These are phyloP conservation scores for Fusarium sp. DNA, from an alignment of 2,329 filamentous ascomycete genomes.

Conservation along the genomic window DNA sequence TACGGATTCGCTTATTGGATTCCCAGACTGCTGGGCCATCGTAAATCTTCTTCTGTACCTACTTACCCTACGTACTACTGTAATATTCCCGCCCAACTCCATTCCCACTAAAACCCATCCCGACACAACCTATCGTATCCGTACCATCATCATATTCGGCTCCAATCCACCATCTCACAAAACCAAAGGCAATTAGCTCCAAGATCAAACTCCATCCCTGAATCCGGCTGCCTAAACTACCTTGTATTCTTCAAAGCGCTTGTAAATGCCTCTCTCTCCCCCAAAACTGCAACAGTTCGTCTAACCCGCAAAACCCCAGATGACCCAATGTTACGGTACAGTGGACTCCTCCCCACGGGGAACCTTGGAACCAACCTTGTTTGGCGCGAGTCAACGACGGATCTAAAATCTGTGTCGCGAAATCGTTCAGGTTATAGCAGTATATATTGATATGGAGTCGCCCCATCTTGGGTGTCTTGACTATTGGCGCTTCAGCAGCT, in stretches of 20 bases:
- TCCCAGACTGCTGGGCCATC: not conserved
- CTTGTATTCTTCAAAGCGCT: constrained; percentile 7
- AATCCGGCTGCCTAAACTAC: constrained; percentile 22
- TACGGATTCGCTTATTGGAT: not conserved
- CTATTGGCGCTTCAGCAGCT: constrained; percentile 3
- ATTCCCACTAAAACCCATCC: not conserved
- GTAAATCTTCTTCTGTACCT: not conserved
- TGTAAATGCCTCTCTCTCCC: constrained; percentile 13
- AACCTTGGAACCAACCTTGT: constrained; percentile 39
- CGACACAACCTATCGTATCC: not conserved
- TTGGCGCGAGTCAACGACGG: constrained; percentile 28
- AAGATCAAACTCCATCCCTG: not conserved
- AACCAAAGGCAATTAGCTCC: not conserved
- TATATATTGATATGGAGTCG: constrained; percentile 36
- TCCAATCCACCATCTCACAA: not conserved
- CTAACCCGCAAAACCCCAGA: constrained; percentile 22
- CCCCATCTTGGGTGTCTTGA: constrained; percentile 12
- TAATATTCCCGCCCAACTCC: not conserved
- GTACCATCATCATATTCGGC: constrained; percentile 2
- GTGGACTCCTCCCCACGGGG: constrained; percentile 28
- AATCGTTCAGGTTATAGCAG: constrained; percentile 5
- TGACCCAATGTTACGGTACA: constrained; percentile 9
- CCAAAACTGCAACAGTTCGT: not conserved
- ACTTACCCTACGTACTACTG: not conserved
- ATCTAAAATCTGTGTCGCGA: constrained; percentile 6